Percentiles rank a stretch among this genome's conserved stretches.
These are phyloP conservation scores for Capsicum baccatum DNA, from an alignment of 257 asterid species.

Conservation along the genomic window DNA sequence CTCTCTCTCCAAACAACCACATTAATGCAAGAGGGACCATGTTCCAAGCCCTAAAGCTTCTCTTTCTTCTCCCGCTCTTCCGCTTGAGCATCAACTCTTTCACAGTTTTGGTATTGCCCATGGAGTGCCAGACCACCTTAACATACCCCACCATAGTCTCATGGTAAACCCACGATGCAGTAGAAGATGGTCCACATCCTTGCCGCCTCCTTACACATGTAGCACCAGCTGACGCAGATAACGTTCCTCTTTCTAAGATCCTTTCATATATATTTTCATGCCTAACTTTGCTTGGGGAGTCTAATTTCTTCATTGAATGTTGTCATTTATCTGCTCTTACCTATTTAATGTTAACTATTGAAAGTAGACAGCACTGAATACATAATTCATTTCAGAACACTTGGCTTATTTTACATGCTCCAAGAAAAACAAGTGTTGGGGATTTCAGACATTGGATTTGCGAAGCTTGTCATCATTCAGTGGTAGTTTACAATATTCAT, in stretches of 20 bases:
- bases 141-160: constrained; percentile 1
- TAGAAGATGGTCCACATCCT: background rate
- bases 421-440: constrained; percentile 12
- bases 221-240: background rate
- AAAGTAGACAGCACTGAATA: background rate
- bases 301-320: background rate
- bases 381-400: background rate
- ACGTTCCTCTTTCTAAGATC: constrained; percentile 11
- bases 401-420: background rate
- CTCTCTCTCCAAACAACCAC: constrained; percentile 3
- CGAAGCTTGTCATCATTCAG: background rate
- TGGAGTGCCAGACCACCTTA: background rate
- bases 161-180: constrained; percentile 9
- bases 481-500: background rate
- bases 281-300: constrained; percentile 19
- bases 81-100: background rate
- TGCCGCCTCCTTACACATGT: background rate
- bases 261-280: background rate
- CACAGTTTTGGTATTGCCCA: background rate
- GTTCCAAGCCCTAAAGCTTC: background rate
- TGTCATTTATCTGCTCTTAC: constrained; percentile 8
- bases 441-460: background rate
- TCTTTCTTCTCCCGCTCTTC: background rate
- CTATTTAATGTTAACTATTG: constrained; percentile 7
- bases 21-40: background rate